Percentiles rank a stretch among this genome's conserved stretches.
phyloP scores from a whole-genome alignment of 371 early-diverging fungal species.

The Circinella minor region DNA sequence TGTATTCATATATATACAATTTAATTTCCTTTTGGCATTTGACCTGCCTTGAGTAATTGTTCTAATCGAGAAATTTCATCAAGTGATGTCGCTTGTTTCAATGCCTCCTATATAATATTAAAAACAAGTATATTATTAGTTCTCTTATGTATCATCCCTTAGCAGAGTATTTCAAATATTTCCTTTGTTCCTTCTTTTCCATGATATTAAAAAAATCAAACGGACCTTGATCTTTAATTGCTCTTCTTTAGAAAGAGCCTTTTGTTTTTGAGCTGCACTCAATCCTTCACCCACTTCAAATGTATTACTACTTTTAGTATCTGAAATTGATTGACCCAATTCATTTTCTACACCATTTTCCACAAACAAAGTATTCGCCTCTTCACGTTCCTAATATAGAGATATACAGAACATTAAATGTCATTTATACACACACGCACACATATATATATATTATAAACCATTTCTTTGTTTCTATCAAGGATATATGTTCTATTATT shows the following conservation, averaged over 20 bases:
- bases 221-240: constrained; percentile 62
- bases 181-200: no score
- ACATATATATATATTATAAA: no score
- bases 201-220: background rate
- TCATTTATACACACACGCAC: no score
- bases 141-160: no score
- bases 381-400: constrained; percentile 69
- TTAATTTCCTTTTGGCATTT: constrained; percentile 38
- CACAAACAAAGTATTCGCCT: constrained; percentile 75
- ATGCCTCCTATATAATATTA: constrained; percentile 54
- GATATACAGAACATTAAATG: no score
- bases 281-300: constrained; percentile 82
- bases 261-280: constrained; percentile 39
- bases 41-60: constrained; percentile 68
- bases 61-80: constrained; percentile 82
- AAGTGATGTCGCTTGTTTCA: constrained; percentile 76
- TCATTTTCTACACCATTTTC: constrained; percentile 63
- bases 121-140: no score
- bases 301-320: constrained; percentile 61
- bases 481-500: no score
- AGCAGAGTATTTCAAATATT: no score
- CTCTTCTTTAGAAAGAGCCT: constrained; percentile 61
- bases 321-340: constrained; percentile 64
- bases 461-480: no score
- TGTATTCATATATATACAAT: background rate